Evolutionary conservation across 768 basidiomycete genomes (phyloP).

Genomic region (Ephemerocybe angulata): DNA sequence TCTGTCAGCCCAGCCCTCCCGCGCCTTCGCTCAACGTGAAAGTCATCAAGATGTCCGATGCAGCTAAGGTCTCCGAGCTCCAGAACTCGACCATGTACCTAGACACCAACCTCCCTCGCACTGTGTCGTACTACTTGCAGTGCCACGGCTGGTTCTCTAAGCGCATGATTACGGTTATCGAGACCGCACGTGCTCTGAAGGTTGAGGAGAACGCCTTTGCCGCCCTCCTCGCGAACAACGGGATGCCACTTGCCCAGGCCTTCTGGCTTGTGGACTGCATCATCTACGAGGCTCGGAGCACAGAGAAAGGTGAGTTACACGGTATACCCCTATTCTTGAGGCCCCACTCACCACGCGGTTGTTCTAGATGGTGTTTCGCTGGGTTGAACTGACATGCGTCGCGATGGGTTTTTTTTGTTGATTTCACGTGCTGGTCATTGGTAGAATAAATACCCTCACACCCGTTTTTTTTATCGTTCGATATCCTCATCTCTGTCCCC

Average conservation of each 20-base stretch:
- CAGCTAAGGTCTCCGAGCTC: neutral
- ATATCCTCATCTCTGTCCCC: neutral
- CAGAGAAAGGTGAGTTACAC: too few species aligned
- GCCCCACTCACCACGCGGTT: too few species aligned
- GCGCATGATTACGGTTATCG: neutral
- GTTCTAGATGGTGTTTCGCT: too few species aligned
- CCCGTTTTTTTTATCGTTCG: too few species aligned
- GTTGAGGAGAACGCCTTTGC: neutral
- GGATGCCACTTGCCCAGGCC: neutral
- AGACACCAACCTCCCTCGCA: neutral
- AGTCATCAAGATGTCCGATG: neutral
- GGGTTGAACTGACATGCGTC: too few species aligned
- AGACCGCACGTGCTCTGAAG: neutral
- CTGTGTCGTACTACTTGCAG: neutral
- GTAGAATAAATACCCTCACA: too few species aligned
- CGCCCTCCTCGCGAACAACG: neutral
- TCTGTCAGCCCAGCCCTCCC: neutral
- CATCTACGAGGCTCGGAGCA: too few species aligned
- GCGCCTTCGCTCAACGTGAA: neutral
- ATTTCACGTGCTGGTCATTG: too few species aligned
- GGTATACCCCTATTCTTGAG: too few species aligned
- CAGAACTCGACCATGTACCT: neutral
- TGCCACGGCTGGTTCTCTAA: neutral
- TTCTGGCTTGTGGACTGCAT: neutral
- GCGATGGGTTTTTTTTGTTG: too few species aligned